Percentiles rank a stretch among this genome's conserved stretches.
Evolutionary conservation across 352 stramenopile species (phyloP).

Genomic region (Pythium inflatum): DNA sequence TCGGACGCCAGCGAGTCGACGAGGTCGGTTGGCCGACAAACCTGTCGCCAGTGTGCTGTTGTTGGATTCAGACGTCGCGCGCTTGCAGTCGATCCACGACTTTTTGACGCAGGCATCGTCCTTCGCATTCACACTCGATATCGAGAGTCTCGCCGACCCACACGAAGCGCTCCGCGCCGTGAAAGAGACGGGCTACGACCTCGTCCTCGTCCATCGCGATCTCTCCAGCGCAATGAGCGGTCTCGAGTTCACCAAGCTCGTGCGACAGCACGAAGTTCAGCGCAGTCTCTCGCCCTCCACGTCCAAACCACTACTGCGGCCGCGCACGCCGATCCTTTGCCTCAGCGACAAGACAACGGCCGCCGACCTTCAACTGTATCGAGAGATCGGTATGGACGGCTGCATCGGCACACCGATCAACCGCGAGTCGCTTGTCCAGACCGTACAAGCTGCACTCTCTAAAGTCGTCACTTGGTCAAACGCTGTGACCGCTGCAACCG

Average conservation of each 20-base stretch:
- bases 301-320: constrained; percentile 25
- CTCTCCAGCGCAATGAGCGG: constrained; percentile 41
- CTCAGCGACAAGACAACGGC: constrained; percentile 62
- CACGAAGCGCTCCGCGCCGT: constrained; percentile 53
- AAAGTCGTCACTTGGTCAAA: constrained; percentile 1
- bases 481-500: constrained; percentile 38
- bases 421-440: constrained; percentile 65
- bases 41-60: constrained; percentile 35
- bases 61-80: constrained; percentile 41
- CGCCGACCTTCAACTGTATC: constrained; percentile 85
- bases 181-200: constrained; percentile 70
- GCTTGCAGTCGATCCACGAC: constrained; percentile 45
- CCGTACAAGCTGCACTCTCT: constrained; percentile 78
- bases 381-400: constrained; percentile 90
- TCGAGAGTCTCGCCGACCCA: constrained; percentile 67
- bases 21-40: constrained; percentile 1
- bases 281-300: constrained; percentile 37
- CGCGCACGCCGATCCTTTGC: constrained; percentile 80
- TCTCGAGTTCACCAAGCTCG: constrained; percentile 74
- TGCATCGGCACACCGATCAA: constrained; percentile 88
- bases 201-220: constrained; percentile 84
- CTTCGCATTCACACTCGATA: constrained; percentile 34
- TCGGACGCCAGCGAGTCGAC: constrained; percentile 1
- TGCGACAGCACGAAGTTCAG: constrained; percentile 82
- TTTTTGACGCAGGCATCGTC: constrained; percentile 23